Base-by-base conservation (phyloP, 306 rosid genomes). In the Myrica gale region DNA sequence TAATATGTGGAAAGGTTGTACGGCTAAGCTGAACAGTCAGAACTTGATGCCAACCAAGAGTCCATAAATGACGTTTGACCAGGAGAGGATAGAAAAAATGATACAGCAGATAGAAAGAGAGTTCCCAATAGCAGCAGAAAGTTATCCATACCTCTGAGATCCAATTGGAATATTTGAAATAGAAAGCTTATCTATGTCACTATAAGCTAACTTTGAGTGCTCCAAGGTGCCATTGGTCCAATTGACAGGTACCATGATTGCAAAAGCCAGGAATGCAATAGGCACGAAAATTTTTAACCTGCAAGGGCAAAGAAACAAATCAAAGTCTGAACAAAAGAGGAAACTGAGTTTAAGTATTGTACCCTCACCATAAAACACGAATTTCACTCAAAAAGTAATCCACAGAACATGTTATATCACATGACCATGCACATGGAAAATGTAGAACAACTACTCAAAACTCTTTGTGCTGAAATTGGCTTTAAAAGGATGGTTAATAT, bases 211-310 rank as follows among this genome's bases (percentile, higher is more conserved):
- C 47, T 84, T 89, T 44, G 97, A 89, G 74, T 46, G 83, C 80
- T 89, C 84, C 87, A 95, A 84, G 58, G 97, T 90, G 69, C 70
- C 73, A 76, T 92, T 92, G 75, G 99, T 95, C 97, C 97, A 95
- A 79, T 95, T 95, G 74, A 95, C 99, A 6, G 98, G 98, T 66
- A 90, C 91, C 90, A 89, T 90, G 74, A 95, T 71, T 57, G 96
- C 63, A 86, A 90, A 95, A 41, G 97, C 96, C 50, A 95, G 84
- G 69, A 87, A 74, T 72, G 97, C 68, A 68, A 95, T 88, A 20
- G 98, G 98, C 71, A 91, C 88, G 89, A 90, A 95, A 68, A 95
- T 84, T 81, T 92, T 95, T 57, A 95, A 86, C 95, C 98, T 95
- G 96, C 90, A 85, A 73, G 69, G 54, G 69, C 10, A 74, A 54